Evolutionary conservation across 345 rosid species (phyloP).

Genomic region (Gynandropsis gynandra): DNA sequence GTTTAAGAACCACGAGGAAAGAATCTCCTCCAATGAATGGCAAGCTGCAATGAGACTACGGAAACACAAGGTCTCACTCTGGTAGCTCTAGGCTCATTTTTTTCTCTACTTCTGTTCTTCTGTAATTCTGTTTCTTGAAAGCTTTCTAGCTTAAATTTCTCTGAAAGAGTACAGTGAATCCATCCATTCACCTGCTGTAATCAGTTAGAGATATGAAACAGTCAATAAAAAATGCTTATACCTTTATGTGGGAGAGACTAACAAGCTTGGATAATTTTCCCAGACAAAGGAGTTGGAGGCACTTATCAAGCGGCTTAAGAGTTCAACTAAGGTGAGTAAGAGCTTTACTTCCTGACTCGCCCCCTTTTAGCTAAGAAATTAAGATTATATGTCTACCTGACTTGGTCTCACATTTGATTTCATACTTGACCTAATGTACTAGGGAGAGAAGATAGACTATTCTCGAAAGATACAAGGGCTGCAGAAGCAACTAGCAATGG

Average conservation of each 20-base stretch:
- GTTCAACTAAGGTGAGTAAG: slow-evolving; percentile 56
- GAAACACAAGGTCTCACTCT: slow-evolving; percentile 68
- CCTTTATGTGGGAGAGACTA: slow-evolving; percentile 11
- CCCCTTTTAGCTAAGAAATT: not conserved
- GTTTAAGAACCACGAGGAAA: slow-evolving; percentile 80
- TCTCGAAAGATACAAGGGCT: slow-evolving; percentile 74
- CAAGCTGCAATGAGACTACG: slow-evolving; percentile 90
- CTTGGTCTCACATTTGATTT: slow-evolving; percentile 8
- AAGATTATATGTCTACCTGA: slow-evolving; percentile 1
- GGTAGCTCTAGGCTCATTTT: slow-evolving; percentile 2
- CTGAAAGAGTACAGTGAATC: not conserved
- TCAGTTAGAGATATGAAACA: slow-evolving; percentile 3
- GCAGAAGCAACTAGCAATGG: slow-evolving; percentile 80
- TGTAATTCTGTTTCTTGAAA: not conserved
- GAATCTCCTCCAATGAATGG: slow-evolving; percentile 90
- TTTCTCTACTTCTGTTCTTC: slow-evolving; percentile 3
- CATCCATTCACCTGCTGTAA: not conserved
- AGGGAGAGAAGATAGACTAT: slow-evolving; percentile 80
- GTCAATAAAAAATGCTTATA: slow-evolving; percentile 11
- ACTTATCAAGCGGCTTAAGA: slow-evolving; percentile 46
- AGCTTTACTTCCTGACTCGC: not conserved
- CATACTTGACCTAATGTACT: slow-evolving; percentile 16
- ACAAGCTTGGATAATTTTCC: slow-evolving; percentile 18
- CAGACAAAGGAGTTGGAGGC: slow-evolving; percentile 79
- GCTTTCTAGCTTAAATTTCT: not conserved